A percentile compares a stretch with the other conserved stretches of the same genome.
These are phyloP conservation scores for Phyllosticta capitalensis DNA, from an alignment of 2,329 filamentous ascomycete genomes.

Conservation along the genomic window DNA sequence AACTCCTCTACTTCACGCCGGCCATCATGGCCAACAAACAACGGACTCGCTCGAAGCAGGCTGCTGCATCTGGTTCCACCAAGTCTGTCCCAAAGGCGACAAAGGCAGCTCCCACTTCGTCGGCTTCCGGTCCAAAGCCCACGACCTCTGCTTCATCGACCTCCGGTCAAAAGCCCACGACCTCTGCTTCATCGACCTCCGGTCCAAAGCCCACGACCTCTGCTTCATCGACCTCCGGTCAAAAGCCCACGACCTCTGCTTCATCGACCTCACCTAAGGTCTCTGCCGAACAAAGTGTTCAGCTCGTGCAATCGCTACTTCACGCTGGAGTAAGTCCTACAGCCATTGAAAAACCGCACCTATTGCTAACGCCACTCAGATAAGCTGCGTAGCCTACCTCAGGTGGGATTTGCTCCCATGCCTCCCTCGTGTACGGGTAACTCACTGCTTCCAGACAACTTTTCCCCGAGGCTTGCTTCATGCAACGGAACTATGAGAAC, in stretches of 20 bases:
- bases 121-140: no score
- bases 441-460: background rate
- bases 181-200: background rate
- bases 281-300: background rate
- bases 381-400: background rate
- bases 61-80: background rate
- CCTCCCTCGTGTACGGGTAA: background rate
- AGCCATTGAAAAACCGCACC: background rate
- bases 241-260: background rate
- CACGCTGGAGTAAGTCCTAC: background rate
- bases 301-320: background rate
- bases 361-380: background rate
- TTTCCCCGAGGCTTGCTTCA: background rate
- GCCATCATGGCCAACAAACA: background rate
- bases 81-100: background rate
- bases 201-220: background rate
- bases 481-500: background rate
- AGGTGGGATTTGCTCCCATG: background rate
- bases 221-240: background rate
- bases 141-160: no score
- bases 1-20: background rate
- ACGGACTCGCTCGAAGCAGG: background rate
- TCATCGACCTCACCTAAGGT: background rate
- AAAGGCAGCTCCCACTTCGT: background rate
- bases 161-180: background rate